Conservation (phyloP, 192 early-diverging fungal species). For the Bifiguratus adelaidae region DNA sequence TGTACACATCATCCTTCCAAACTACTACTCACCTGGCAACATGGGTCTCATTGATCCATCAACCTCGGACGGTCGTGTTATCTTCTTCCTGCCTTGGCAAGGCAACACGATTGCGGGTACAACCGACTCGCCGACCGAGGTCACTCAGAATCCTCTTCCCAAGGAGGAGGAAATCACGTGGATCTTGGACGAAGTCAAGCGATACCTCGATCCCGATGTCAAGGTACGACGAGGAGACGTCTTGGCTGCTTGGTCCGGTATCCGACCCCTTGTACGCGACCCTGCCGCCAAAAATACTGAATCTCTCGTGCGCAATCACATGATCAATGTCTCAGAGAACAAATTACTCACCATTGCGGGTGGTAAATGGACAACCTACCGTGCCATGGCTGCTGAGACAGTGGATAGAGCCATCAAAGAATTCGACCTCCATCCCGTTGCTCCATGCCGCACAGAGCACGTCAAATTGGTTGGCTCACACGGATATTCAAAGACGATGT, state of each 20-base stretch:
- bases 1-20: slow-evolving; percentile 90
- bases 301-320: slow-evolving; percentile 92
- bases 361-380: slow-evolving; percentile 98
- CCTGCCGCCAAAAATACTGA: slow-evolving; percentile 87
- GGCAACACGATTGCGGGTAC: slow-evolving; percentile 94
- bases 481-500: slow-evolving; percentile 86
- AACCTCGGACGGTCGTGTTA: slow-evolving; percentile 91
- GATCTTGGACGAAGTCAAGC: slow-evolving; percentile 87
- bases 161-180: slow-evolving; percentile 91
- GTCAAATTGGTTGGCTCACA: slow-evolving; percentile 78
- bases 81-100: slow-evolving; percentile 97
- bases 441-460: slow-evolving; percentile 60
- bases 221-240: slow-evolving; percentile 96
- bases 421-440: slow-evolving; percentile 55
- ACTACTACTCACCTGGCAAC: slow-evolving; percentile 87
- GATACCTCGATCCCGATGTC: slow-evolving; percentile 77
- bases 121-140: slow-evolving; percentile 71
- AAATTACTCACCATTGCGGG: slow-evolving; percentile 92
- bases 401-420: slow-evolving; percentile 77
- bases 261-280: slow-evolving; percentile 93
- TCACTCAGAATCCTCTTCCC: slow-evolving; percentile 77
- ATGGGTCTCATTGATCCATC: slow-evolving; percentile 94
- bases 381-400: slow-evolving; percentile 93
- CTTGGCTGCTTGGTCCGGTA: slow-evolving; percentile 95
- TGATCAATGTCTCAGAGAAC: slow-evolving; percentile 77